Percentiles rank a stretch among this genome's conserved stretches.
Conservation (phyloP, 2,329 filamentous ascomycete genomes). For the Pseudocercospora eumusae region DNA sequence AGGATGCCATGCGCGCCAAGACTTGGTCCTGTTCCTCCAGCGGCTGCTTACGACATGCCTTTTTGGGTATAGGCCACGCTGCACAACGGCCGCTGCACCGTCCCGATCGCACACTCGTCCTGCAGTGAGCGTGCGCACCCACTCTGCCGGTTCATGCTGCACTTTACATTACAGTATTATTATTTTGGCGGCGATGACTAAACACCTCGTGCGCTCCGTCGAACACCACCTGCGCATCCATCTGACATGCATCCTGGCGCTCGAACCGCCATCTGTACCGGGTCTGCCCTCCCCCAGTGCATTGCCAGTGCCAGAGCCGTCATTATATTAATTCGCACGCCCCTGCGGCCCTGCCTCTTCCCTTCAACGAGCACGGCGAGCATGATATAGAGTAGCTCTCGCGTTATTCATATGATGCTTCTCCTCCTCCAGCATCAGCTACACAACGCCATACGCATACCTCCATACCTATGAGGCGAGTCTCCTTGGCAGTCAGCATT, state of each 20-base stretch:
- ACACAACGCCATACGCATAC: background rate
- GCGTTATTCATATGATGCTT: background rate
- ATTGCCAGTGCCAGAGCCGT: conserved; percentile 3
- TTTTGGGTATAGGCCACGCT: background rate
- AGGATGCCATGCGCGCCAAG: background rate
- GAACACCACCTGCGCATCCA: background rate
- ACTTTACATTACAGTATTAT: too few species aligned
- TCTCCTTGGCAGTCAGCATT: background rate
- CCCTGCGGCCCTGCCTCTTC: conserved; percentile 4
- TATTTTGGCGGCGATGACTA: conserved; percentile 6
- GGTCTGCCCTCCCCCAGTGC: conserved; percentile 15
- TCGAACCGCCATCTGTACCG: conserved; percentile 15
- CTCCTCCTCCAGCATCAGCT: background rate
- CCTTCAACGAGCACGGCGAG: background rate
- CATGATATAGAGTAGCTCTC: background rate
- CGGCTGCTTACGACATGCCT: background rate
- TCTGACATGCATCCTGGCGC: conserved; percentile 19
- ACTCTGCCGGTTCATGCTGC: background rate
- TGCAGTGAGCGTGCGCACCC: background rate
- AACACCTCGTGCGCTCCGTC: background rate
- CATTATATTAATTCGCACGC: conserved; percentile 11
- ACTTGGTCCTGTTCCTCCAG: background rate
- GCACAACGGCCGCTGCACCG: conserved; percentile 1
- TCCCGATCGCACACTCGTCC: too few species aligned
- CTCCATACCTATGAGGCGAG: background rate